Evolutionary conservation across 108 stramenopile genomes (phyloP).

Genomic region (Epipyxis sp.): DNA sequence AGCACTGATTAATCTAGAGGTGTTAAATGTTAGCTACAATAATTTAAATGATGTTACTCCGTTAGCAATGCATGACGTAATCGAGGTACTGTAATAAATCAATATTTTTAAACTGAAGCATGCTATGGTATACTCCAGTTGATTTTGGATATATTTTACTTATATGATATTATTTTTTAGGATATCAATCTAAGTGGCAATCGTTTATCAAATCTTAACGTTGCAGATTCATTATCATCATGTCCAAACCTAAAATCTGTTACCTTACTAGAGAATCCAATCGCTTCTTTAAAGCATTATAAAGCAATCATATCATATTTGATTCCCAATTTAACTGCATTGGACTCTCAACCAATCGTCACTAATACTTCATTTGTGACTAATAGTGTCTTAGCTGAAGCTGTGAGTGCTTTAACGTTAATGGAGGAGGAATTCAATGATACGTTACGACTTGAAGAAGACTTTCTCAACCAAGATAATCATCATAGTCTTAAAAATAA

Average conservation of each 20-base stretch:
- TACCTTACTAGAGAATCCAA: not conserved
- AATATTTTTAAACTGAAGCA: not conserved
- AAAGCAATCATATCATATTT: slow-evolving; percentile 37
- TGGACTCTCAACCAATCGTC: slow-evolving; percentile 40
- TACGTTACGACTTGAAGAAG: not conserved
- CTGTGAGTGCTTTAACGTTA: not conserved
- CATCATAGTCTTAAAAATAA: no score
- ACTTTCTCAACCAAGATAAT: not conserved
- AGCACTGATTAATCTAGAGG: slow-evolving; percentile 46
- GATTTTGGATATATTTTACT: not conserved
- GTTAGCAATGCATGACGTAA: slow-evolving; percentile 53
- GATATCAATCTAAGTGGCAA: slow-evolving; percentile 42
- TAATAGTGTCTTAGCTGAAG: slow-evolving; percentile 37
- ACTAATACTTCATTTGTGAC: slow-evolving; percentile 37
- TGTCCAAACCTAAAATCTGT: slow-evolving; percentile 32
- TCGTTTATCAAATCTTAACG: slow-evolving; percentile 38
- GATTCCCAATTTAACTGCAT: slow-evolving; percentile 36
- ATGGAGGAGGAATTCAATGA: slow-evolving; percentile 20
- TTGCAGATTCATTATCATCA: slow-evolving; percentile 52
- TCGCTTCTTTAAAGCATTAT: not conserved
- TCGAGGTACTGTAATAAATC: slow-evolving; percentile 37
- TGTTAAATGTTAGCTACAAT: slow-evolving; percentile 45
- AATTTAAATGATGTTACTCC: slow-evolving; percentile 48
- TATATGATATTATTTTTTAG: slow-evolving; percentile 13
- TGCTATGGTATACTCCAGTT: not conserved